phyloP scores from a whole-genome alignment of 139 green algal genomes.

The Micractinium sp. region DNA sequence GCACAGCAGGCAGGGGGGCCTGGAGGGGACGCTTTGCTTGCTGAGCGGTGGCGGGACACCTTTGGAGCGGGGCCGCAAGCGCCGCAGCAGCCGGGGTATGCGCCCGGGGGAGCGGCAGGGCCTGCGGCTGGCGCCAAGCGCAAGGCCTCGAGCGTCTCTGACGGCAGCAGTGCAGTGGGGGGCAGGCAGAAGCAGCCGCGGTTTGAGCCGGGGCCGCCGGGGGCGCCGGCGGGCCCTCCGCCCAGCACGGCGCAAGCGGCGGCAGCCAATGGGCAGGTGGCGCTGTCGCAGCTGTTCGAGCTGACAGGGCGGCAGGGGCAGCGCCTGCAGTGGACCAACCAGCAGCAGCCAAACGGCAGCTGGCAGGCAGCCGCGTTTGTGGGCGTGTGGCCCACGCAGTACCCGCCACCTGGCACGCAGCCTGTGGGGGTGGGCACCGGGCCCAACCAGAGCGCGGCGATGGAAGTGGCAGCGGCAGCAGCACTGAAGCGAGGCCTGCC shows the following conservation, averaged over 20 bases:
- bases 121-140: background rate
- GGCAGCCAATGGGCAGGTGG: background rate
- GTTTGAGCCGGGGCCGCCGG: background rate
- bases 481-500: background rate
- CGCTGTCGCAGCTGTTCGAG: background rate
- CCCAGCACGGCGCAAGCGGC: background rate
- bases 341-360: background rate
- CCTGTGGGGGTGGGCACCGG: background rate
- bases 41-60: background rate
- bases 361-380: slow-evolving; percentile 4
- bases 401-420: background rate
- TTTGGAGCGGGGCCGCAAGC: background rate
- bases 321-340: slow-evolving; percentile 8
- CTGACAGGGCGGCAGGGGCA: background rate
- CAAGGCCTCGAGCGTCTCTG: background rate
- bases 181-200: slow-evolving; percentile 11
- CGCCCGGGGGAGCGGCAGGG: background rate
- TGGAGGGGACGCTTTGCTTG: background rate
- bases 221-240: background rate
- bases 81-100: background rate
- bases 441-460: background rate
- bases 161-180: background rate
- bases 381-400: background rate
- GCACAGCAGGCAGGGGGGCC: background rate
- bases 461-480: slow-evolving; percentile 14